Base-by-base conservation (phyloP, 2,329 filamentous ascomycete species). In the Xylariaceae sp. region DNA sequence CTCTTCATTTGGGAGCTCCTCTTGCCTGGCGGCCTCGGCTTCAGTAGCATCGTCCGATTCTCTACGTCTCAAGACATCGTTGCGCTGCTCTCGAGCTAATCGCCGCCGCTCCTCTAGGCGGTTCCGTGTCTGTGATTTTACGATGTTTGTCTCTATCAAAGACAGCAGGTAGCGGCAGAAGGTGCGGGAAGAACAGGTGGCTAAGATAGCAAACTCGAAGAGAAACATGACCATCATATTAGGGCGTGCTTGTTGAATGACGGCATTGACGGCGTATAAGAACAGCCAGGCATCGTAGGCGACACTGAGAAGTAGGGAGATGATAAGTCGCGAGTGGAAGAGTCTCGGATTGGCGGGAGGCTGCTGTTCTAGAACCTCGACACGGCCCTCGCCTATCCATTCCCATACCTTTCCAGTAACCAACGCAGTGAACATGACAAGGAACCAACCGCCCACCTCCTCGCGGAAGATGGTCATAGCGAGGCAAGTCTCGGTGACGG, bases 211-310 rank as follows among this genome's bases (percentile, higher is more conserved):
- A 67, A 97, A 97, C 70, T 99, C 94, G 64, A 99, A 99, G 5
- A 95, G 84, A 67, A 99, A 99, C 91, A 99, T 97, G 59, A 99
- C 91, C 91, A 97, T 99, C 88, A 99, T 97, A 55, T 95, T 94
- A 0, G 92, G 91, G n/a, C 88, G 81, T 2, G 92, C 89, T 68
- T 95, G 86, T 54, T 88, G 85, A 47, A 96, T 84, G 30, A 97
- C 92, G 0, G 87, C 89, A 26, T 85, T 82, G 57, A 95, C 79
- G 54, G 88, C 86, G 70, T 96, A 96, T 46, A 80, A 80, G 60
- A 96, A 83, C 73, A 99, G 84, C 68, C 80, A 86, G 21, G 85
- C 69, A 67, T 96, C 88, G 73, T 95, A 96, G 15, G 84, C 62
- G 54, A 95, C 79, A 59, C 92, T 92, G 49, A 96, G 71, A 1